These are phyloP conservation scores for Malassezia cuniculi DNA, from an alignment of 1,284 basidiomycete species.

Conservation along the genomic window DNA sequence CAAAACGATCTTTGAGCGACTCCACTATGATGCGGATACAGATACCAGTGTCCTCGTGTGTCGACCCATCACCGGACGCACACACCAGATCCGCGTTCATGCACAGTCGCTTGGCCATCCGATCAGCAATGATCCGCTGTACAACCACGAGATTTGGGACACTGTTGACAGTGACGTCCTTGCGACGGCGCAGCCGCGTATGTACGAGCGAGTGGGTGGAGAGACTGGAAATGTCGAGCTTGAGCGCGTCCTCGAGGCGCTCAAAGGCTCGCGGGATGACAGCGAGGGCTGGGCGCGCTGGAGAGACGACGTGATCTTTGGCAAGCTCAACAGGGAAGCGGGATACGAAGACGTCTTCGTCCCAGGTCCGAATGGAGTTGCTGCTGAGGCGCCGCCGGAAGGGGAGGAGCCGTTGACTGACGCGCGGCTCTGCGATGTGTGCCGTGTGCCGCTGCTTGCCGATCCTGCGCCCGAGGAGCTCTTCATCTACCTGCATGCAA, in stretches of 20 bases:
- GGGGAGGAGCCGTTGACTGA: conserved; percentile 16
- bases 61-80: conserved; percentile 51
- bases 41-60: conserved; percentile 82
- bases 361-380: conserved; percentile 31
- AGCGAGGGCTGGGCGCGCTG: conserved; percentile 41
- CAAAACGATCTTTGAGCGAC: conserved; percentile 72
- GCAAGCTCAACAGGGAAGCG: conserved; percentile 26
- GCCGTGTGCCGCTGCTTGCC: conserved; percentile 33
- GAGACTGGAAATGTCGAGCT: conserved; percentile 32
- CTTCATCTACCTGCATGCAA: conserved; percentile 43
- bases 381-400: conserved; percentile 15
- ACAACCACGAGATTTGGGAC: conserved; percentile 41
- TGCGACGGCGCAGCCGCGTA: conserved; percentile 25
- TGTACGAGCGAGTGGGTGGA: conserved; percentile 34
- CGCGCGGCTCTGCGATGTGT: conserved; percentile 30
- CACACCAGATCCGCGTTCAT: conserved; percentile 90
- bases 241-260: conserved; percentile 35
- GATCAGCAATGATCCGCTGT: conserved; percentile 55
- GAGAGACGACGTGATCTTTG: conserved; percentile 41
- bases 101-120: conserved; percentile 86
- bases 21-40: conserved; percentile 69
- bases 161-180: conserved; percentile 24
- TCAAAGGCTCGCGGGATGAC: conserved; percentile 39
- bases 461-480: conserved; percentile 37
- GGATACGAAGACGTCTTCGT: conserved; percentile 31